phyloP scores from a whole-genome alignment of 2,329 filamentous ascomycete genomes.

The Fonsecaea multimorphosa region DNA sequence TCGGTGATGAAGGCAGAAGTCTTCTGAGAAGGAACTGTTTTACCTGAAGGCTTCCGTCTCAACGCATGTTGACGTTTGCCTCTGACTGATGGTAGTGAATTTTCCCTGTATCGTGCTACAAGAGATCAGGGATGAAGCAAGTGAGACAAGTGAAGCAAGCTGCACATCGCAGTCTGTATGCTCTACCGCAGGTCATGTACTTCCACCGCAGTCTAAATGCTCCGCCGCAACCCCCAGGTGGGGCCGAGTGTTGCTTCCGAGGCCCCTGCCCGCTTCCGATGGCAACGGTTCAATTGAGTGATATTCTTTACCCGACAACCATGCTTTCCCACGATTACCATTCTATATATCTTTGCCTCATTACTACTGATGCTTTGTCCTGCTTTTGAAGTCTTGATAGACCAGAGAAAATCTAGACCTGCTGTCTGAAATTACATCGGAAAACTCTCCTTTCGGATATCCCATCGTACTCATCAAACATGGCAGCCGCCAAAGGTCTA shows the following conservation, averaged over 20 bases:
- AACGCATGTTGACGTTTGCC: background rate
- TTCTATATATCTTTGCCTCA: conserved; percentile 7
- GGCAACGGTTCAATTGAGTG: conserved; percentile 14
- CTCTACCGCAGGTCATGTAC: background rate
- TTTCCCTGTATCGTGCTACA: background rate
- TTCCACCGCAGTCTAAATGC: background rate
- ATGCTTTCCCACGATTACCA: conserved; percentile 1
- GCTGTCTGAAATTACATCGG: background rate
- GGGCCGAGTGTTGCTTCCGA: conserved; percentile 15
- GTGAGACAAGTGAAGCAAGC: background rate
- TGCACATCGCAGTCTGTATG: background rate
- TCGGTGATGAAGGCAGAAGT: background rate
- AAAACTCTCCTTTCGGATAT: background rate
- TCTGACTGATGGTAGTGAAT: background rate
- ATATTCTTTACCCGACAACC: conserved; percentile 24
- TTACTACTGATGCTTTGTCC: background rate
- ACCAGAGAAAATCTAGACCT: background rate
- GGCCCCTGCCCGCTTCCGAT: conserved; percentile 25
- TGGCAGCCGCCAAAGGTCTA: conserved; percentile 64
- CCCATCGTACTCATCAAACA: background rate
- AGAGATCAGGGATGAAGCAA: background rate
- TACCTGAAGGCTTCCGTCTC: background rate
- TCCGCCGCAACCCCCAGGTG: background rate
- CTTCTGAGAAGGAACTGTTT: background rate
- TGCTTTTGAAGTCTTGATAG: background rate